Evolutionary conservation across 805 yeast genomes (phyloP).

Genomic region (Clavispora fructus): DNA sequence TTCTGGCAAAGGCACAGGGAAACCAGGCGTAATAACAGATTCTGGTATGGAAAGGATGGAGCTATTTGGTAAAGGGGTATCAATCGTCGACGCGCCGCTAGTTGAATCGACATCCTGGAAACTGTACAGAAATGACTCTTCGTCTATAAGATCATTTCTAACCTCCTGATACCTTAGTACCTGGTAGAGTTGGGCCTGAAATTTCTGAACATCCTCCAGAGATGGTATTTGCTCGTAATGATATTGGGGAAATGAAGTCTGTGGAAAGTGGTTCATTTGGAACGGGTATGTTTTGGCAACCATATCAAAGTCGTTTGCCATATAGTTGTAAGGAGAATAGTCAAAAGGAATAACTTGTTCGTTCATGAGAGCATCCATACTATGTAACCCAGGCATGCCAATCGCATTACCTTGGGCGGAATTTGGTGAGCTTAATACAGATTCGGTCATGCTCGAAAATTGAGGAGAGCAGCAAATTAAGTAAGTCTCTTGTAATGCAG

Average conservation of each 20-base stretch:
- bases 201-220: slow-evolving; percentile 3
- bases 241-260: background rate
- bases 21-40: background rate
- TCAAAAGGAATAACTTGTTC: slow-evolving; percentile 1
- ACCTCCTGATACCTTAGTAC: slow-evolving; percentile 8
- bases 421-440: slow-evolving; percentile 1
- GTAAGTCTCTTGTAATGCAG: background rate
- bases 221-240: background rate
- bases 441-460: background rate
- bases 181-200: slow-evolving; percentile 7
- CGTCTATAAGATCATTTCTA: slow-evolving; percentile 4
- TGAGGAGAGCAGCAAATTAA: background rate
- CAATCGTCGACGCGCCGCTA: slow-evolving; percentile 11
- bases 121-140: slow-evolving; percentile 12
- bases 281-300: background rate
- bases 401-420: background rate
- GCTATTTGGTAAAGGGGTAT: slow-evolving; percentile 9
- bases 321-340: background rate
- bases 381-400: background rate
- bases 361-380: background rate
- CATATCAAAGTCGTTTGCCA: background rate
- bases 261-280: background rate
- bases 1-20: background rate
- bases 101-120: slow-evolving; percentile 11
- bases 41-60: slow-evolving; percentile 1